Evolutionary conservation across 768 basidiomycete species (phyloP), one percentile per base, ranked within the genome.

Genomic region (Porpolomopsis calyptriformis): DNA sequence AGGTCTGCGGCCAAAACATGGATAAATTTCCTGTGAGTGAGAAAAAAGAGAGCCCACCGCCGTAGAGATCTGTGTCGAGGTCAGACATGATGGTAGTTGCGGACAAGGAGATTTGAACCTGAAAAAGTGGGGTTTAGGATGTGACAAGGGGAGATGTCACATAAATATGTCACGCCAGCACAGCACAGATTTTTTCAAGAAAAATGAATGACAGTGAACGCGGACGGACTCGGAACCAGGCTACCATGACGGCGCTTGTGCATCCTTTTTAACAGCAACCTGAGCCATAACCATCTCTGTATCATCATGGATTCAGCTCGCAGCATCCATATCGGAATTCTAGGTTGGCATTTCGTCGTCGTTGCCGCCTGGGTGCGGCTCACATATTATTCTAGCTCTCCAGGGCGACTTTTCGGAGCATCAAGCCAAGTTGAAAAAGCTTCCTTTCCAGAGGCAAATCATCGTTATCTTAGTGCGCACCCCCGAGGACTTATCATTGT

Each of bases 401-500:
- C 93, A 96, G 61, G 93, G 93, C 36, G 91, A 91, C 7, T 96
- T 97, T 60, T 71, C 74, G 12, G 93, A 97, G 64, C 93, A 97
- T 61, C 74, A 86, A 60, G 63, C 66, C 23, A 78, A 77, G 51
- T 73, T 90, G 24, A 73, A 82, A 59, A 74, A 73, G 57, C 62
- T 80, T 47, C 64, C 71, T 23, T 57, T 72, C 19, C 66, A 68
- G 51, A 57, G 62, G 33, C 70, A 63, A 50, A 62, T 83, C 49
- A 58, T 55, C 29, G 66, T 74, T 33, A 55, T 75, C 40, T 73
- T 79, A 18, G 86, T 97, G 11, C 82, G 83, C 38, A 85, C 78
- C 2, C 64, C 72, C 2, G 75, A 76, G n/a, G 90, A 96, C 48
- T 74, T 97, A 24, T 64, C 65, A 42, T 62, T 57, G 44, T 94